A percentile compares a stretch with the other conserved stretches of the same genome.
Conservation (phyloP, 2,329 filamentous ascomycete species). For the Colletotrichum phormii region DNA sequence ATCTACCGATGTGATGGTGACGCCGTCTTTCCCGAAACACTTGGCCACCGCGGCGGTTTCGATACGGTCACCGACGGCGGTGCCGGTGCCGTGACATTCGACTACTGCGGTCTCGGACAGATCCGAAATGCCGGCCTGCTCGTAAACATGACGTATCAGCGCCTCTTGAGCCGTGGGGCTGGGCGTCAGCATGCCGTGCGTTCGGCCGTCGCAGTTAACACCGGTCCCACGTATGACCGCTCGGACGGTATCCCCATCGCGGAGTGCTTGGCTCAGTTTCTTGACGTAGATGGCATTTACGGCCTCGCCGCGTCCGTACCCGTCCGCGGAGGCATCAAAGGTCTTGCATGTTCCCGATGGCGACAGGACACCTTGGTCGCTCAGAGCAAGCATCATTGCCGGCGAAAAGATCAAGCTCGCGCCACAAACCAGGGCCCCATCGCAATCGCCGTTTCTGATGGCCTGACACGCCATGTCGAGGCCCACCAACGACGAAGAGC, state of each 20-base stretch:
- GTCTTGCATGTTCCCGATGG: constrained; percentile 39
- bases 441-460: constrained; percentile 37
- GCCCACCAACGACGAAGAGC: constrained; percentile 40
- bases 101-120: constrained; percentile 42
- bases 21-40: constrained; percentile 43
- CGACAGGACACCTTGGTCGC: constrained; percentile 31
- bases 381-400: constrained; percentile 22
- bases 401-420: constrained; percentile 44
- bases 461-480: constrained; percentile 41
- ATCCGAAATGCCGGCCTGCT: constrained; percentile 26
- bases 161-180: not conserved
- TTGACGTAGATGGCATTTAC: constrained; percentile 54
- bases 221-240: constrained; percentile 45
- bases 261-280: constrained; percentile 51
- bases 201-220: constrained; percentile 48
- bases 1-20: constrained; percentile 46
- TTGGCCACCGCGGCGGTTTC: constrained; percentile 50
- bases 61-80: constrained; percentile 53
- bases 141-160: not conserved
- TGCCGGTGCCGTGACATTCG: constrained; percentile 60
- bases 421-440: constrained; percentile 40
- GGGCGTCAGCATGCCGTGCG: constrained; percentile 45
- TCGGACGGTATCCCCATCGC: constrained; percentile 50
- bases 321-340: constrained; percentile 53
- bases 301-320: constrained; percentile 57